Evolutionary conservation across 2,329 filamentous ascomycete genomes (phyloP).

Genomic region (Sporothrix schenckii): DNA sequence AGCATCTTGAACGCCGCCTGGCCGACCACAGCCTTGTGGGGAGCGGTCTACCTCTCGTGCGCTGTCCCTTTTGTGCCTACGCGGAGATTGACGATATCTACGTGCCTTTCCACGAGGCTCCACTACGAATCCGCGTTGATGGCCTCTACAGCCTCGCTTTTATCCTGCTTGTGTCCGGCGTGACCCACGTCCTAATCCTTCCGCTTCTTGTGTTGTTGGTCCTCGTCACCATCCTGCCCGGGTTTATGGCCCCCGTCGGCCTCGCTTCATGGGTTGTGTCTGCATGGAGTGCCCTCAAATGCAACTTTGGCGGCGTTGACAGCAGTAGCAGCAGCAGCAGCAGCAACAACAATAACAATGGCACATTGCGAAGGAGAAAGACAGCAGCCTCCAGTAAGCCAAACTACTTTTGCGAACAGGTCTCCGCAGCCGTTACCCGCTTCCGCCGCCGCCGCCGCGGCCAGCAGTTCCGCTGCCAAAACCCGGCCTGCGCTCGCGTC

Average conservation of each 20-base stretch:
- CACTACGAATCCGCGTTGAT: constrained; percentile 60
- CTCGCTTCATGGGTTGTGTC: constrained; percentile 1
- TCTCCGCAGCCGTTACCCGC: constrained; percentile 65
- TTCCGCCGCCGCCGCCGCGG: constrained; percentile 72
- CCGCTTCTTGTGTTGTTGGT: constrained; percentile 49
- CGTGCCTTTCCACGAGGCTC: constrained; percentile 57
- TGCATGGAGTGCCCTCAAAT: constrained; percentile 2
- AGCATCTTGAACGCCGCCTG: constrained; percentile 76
- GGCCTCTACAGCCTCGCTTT: constrained; percentile 54
- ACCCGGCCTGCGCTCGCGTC: constrained; percentile 64
- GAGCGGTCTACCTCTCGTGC: constrained; percentile 73
- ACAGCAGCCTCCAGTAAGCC: not conserved
- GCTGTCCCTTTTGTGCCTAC: constrained; percentile 89
- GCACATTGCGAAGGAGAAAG: not conserved
- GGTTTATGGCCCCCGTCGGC: constrained; percentile 48
- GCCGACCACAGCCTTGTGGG: constrained; percentile 75
- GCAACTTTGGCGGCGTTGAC: constrained; percentile 11
- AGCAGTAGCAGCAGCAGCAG: constrained; percentile 14
- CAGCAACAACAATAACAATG: not conserved
- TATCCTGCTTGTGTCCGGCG: constrained; percentile 55
- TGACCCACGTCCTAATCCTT: constrained; percentile 60
- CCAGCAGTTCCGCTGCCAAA: constrained; percentile 76
- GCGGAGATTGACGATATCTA: constrained; percentile 83
- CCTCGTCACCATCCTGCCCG: constrained; percentile 46
- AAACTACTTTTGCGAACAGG: constrained; percentile 48